Percentiles rank a stretch among this genome's conserved stretches.
Conservation (phyloP, 2,329 filamentous ascomycete species). For the Xylariaceae sp. region DNA sequence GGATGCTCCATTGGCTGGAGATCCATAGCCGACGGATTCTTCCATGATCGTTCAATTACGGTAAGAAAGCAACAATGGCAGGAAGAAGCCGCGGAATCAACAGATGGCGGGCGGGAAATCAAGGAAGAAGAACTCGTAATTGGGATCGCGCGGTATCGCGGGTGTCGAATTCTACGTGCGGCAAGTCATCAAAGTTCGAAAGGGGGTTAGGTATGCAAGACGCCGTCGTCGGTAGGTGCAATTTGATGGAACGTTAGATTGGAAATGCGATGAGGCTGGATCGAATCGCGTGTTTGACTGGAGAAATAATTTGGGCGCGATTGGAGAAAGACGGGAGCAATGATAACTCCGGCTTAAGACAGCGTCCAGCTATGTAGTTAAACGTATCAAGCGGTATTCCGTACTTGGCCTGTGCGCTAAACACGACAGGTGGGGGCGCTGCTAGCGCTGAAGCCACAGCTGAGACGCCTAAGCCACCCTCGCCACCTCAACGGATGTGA, state of each 20-base stretch:
- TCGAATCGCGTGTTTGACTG: slow-evolving; percentile 33
- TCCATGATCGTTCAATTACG: slow-evolving; percentile 44
- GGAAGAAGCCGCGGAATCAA: slow-evolving; percentile 17
- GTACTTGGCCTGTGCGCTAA: slow-evolving; percentile 1
- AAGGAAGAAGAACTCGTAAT: slow-evolving; percentile 9
- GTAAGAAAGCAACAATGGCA: slow-evolving; percentile 16
- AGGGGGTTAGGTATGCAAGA: slow-evolving; percentile 9
- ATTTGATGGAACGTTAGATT: slow-evolving; percentile 20
- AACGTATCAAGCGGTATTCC: not conserved
- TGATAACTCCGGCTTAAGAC: slow-evolving; percentile 1
- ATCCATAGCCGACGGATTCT: slow-evolving; percentile 52
- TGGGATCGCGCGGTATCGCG: slow-evolving; percentile 22
- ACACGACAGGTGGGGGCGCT: not conserved
- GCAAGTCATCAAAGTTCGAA: slow-evolving; percentile 20
- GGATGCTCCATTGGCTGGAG: slow-evolving; percentile 51
- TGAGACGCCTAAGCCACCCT: not conserved
- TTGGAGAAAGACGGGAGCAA: slow-evolving; percentile 13
- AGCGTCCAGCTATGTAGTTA: not conserved
- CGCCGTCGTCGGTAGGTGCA: slow-evolving; percentile 6
- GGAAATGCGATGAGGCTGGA: slow-evolving; percentile 25
- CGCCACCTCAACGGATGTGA: too few species aligned
- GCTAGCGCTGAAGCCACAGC: too few species aligned
- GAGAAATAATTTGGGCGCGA: slow-evolving; percentile 36
- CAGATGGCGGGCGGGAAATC: slow-evolving; percentile 6
- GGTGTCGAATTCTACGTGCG: slow-evolving; percentile 14